Percentiles rank a stretch among this genome's conserved stretches.
These are phyloP conservation scores for Neonectria magnoliae DNA, from an alignment of 2,329 filamentous ascomycete species.

Conservation along the genomic window DNA sequence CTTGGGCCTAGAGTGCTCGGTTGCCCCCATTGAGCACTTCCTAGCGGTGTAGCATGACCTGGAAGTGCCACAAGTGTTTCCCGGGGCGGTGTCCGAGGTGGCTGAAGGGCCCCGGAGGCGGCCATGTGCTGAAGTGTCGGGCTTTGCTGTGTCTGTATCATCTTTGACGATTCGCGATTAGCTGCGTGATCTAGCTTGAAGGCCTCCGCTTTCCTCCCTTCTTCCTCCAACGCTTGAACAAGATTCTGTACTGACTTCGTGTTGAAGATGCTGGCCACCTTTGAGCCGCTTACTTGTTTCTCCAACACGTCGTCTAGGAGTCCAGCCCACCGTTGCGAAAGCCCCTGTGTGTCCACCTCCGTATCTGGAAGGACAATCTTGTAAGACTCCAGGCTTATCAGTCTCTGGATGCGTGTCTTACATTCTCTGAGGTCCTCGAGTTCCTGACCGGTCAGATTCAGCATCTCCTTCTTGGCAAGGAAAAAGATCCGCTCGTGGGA, in stretches of 20 bases:
- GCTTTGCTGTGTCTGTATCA: background rate
- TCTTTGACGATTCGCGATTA: background rate
- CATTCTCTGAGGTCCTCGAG: slow-evolving; percentile 27
- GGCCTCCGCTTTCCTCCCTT: slow-evolving; percentile 10
- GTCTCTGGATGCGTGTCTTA: slow-evolving; percentile 18
- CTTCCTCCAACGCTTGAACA: background rate
- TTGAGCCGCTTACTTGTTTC: slow-evolving; percentile 6
- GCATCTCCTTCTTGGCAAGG: slow-evolving; percentile 37
- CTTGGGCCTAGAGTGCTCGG: background rate
- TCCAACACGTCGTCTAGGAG: slow-evolving; percentile 30
- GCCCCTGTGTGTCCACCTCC: slow-evolving; percentile 20
- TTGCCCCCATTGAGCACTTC: background rate
- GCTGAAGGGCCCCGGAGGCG: slow-evolving; percentile 10
- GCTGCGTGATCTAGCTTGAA: slow-evolving; percentile 11
- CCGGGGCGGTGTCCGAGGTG: slow-evolving; percentile 23
- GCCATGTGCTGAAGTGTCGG: slow-evolving; percentile 24
- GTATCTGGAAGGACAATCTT: slow-evolving; percentile 31
- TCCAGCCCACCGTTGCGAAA: slow-evolving; percentile 34
- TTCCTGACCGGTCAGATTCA: slow-evolving; percentile 23
- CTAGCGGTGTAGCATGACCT: slow-evolving; percentile 20
- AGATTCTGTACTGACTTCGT: slow-evolving; percentile 16
- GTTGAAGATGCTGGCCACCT: slow-evolving; percentile 20
- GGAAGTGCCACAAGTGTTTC: slow-evolving; percentile 25
- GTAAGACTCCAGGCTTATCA: slow-evolving; percentile 25
- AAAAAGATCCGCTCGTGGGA: slow-evolving; percentile 32